Percentiles rank a stretch among this genome's conserved stretches.
phyloP scores from a whole-genome alignment of 2,329 filamentous ascomycete genomes.

The Talaromyces sp. region DNA sequence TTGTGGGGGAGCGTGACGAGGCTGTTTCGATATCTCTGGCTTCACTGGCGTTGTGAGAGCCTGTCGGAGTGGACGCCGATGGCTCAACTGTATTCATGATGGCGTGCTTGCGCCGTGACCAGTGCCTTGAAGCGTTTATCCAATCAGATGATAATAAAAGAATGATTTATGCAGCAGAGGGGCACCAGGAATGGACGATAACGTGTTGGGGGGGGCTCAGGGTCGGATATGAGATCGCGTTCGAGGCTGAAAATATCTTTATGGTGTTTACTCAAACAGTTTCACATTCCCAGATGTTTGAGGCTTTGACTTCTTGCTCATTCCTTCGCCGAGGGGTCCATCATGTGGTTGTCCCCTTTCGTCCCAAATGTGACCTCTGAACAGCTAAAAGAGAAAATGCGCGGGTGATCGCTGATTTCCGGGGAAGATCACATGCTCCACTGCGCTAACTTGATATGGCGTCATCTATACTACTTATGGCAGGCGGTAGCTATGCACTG shows the following conservation, averaged over 20 bases:
- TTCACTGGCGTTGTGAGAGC: constrained; percentile 7
- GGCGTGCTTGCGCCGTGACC: constrained; percentile 32
- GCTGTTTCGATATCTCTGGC: constrained; percentile 21
- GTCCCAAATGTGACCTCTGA: constrained; percentile 10
- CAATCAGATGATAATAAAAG: constrained; percentile 12
- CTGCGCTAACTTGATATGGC: constrained; percentile 10
- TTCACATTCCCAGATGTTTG: neutral
- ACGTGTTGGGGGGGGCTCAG: neutral
- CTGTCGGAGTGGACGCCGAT: constrained; percentile 26
- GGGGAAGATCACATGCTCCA: constrained; percentile 24
- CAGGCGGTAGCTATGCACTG: constrained; percentile 9
- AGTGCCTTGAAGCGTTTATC: constrained; percentile 9
- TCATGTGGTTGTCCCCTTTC: constrained; percentile 11
- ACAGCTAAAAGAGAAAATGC: constrained; percentile 4
- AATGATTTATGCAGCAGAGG: constrained; percentile 12
- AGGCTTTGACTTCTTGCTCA: neutral
- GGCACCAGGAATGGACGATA: constrained; percentile 1
- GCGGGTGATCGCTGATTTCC: constrained; percentile 17
- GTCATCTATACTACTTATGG: constrained; percentile 5
- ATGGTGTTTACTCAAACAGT: neutral
- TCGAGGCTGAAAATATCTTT: neutral
- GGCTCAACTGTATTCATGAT: constrained; percentile 38
- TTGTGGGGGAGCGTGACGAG: constrained; percentile 25
- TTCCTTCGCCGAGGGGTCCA: neutral
- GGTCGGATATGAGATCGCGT: neutral